Evolutionary conservation across 2,329 filamentous ascomycete species (phyloP).

Genomic region (Cadophora luteo-olivacea): DNA sequence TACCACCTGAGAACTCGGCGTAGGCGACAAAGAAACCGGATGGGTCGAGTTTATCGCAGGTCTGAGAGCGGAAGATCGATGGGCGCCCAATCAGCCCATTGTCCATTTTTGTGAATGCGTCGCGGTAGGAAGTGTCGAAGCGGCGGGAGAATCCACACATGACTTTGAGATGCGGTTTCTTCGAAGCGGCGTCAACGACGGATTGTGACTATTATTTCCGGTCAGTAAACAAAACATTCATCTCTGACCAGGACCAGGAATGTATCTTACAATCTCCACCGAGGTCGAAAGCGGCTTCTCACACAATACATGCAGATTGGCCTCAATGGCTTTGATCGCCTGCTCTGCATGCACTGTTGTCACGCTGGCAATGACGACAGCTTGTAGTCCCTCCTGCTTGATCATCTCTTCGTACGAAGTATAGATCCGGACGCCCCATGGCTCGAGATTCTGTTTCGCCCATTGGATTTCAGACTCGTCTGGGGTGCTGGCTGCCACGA

Average conservation of each 20-base stretch:
- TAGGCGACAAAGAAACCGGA: slow-evolving; percentile 73
- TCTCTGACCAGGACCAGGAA: neutral
- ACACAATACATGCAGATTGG: slow-evolving; percentile 61
- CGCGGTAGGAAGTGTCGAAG: slow-evolving; percentile 70
- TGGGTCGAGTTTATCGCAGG: slow-evolving; percentile 70
- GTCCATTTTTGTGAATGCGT: slow-evolving; percentile 60
- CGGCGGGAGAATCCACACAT: slow-evolving; percentile 71
- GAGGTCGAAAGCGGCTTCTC: slow-evolving; percentile 66
- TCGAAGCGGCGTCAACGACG: slow-evolving; percentile 62
- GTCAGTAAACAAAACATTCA: too few species aligned
- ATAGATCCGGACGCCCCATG: slow-evolving; percentile 53
- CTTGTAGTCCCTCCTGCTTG: slow-evolving; percentile 48
- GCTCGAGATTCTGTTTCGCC: slow-evolving; percentile 52
- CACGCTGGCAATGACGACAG: slow-evolving; percentile 50
- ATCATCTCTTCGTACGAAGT: slow-evolving; percentile 55
- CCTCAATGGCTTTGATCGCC: slow-evolving; percentile 61
- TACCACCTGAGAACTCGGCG: slow-evolving; percentile 68
- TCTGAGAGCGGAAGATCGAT: slow-evolving; percentile 68
- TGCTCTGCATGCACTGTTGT: slow-evolving; percentile 64
- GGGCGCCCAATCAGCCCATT: slow-evolving; percentile 64
- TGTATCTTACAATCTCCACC: slow-evolving; percentile 56
- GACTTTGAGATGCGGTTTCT: slow-evolving; percentile 66
- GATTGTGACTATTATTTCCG: slow-evolving; percentile 56
- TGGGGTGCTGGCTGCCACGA: slow-evolving; percentile 57
- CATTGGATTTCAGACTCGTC: slow-evolving; percentile 53